Conservation (phyloP, 192 early-diverging fungal genomes). For the Linnemannia zychae region DNA sequence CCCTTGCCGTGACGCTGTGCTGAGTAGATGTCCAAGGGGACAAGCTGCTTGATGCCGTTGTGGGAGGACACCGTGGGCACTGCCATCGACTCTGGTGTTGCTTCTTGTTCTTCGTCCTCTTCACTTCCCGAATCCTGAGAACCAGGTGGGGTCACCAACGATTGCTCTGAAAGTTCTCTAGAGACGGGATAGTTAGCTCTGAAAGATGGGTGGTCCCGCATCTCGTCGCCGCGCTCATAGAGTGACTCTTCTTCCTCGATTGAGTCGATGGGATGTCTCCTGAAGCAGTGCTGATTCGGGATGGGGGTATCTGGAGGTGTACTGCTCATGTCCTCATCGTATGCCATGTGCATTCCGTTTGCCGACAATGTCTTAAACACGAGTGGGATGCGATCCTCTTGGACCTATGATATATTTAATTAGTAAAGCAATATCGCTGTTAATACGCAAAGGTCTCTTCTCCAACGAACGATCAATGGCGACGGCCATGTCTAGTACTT, state of each 20-base stretch:
- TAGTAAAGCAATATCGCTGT: not conserved
- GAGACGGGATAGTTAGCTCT: not conserved
- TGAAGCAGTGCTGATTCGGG: conserved; percentile 25
- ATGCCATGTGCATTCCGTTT: conserved; percentile 54
- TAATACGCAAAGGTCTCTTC: not conserved
- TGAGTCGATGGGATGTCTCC: conserved; percentile 13
- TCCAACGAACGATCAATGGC: not conserved
- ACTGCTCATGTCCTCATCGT: conserved; percentile 20
- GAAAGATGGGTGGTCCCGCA: not conserved
- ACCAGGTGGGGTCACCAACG: conserved; percentile 35
- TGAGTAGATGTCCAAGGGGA: conserved; percentile 35
- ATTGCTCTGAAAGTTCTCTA: conserved; percentile 1
- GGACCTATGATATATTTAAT: conserved; percentile 56
- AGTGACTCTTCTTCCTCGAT: conserved; percentile 9
- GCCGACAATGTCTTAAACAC: conserved; percentile 66
- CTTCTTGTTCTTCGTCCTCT: conserved; percentile 15
- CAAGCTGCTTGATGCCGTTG: conserved; percentile 11
- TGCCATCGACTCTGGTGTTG: not conserved
- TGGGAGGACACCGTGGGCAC: not conserved
- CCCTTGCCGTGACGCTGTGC: conserved; percentile 28
- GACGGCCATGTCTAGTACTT: conserved; percentile 21
- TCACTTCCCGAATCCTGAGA: conserved; percentile 29
- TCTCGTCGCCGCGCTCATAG: not conserved
- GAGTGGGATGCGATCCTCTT: conserved; percentile 68
- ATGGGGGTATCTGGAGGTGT: conserved; percentile 55